Percentiles rank a stretch among this genome's conserved stretches.
Conservation (phyloP, 768 basidiomycete species). For the Sarcomyxa edulis region DNA sequence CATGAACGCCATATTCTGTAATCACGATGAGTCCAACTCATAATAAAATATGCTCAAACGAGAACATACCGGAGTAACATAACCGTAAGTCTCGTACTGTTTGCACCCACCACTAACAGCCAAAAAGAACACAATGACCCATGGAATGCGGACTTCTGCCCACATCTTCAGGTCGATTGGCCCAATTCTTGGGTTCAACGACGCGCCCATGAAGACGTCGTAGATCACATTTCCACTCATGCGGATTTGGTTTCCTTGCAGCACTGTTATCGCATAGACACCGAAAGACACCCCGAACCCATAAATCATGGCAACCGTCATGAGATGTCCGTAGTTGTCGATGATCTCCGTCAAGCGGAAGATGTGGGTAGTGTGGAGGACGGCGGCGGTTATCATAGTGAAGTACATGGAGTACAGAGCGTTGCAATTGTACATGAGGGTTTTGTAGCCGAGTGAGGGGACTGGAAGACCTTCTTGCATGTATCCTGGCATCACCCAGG, state of each 20-base stretch:
- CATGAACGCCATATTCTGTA: constrained; percentile 95
- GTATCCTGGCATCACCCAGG: constrained; percentile 87
- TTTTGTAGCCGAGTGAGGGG: constrained; percentile 88
- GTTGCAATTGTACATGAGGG: constrained; percentile 96
- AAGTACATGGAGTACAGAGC: constrained; percentile 81
- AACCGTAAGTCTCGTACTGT: constrained; percentile 90
- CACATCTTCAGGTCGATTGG: constrained; percentile 97
- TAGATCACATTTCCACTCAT: constrained; percentile 96
- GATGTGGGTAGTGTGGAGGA: constrained; percentile 71
- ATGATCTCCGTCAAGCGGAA: constrained; percentile 94
- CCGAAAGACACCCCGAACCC: constrained; percentile 79
- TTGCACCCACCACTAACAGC: constrained; percentile 91
- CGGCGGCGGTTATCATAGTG: constrained; percentile 69
- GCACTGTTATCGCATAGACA: constrained; percentile 75
- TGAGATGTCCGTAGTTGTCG: constrained; percentile 92
- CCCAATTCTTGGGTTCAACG: constrained; percentile 89
- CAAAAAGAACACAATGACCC: constrained; percentile 94
- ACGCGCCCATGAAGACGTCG: constrained; percentile 95
- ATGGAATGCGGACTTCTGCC: constrained; percentile 94
- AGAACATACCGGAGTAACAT: constrained; percentile 79
- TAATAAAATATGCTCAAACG: not conserved
- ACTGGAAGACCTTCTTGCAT: constrained; percentile 95
- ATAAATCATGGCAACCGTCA: constrained; percentile 92
- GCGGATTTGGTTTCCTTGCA: constrained; percentile 75
- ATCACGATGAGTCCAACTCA: constrained; percentile 1